Base-by-base conservation (phyloP, 768 basidiomycete species). In the Fomitopsis pulvina region DNA sequence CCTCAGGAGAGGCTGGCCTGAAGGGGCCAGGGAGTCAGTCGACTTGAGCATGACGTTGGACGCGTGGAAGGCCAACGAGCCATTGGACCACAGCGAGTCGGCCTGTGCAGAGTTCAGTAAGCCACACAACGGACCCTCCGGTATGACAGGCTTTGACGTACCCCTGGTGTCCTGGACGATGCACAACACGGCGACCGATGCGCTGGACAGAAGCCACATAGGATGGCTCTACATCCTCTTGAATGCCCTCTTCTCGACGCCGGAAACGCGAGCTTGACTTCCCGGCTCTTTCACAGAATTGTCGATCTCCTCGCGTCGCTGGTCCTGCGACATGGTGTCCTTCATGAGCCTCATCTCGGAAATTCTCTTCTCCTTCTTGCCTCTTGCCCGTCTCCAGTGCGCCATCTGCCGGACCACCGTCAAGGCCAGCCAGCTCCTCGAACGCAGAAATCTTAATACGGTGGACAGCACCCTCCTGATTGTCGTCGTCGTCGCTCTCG, bases 311-410 rank as follows among this genome's bases (percentile, higher is more conserved):
- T 74, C 74, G 50, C 74, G 73, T 9, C 64, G 70, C 57, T 77
- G 69, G 50, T 83, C 78, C 54, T 90, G 74, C 4, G 79, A 79
- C 71, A 87, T 83, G 0, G 92, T 93, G 41, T 93, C 86, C 65
- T 87, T 85, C 95, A 99, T 99, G 68, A 98, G 98, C 70, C 96
- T 97, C 95, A 98, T 97, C 55, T 81, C 77, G 64, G 96, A 87
- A 8, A 97, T 76, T 52, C 87, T 80, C 67, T 85, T 87, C 44
- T 72, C 67, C 57, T 78, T 78, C 60, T 69, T 67, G 21, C 22
- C 56, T 50, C 6, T n/a, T n/a, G n/a, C n/a, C n/a, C n/a, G n/a
- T 47, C 40, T 54, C 50, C 14, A 55, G 61, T 11, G 50, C 39
- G 6, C 49, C 57, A 26, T 57, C 60, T 2, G 53, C 54, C 7